Evolutionary conservation across 2,329 filamentous ascomycete species (phyloP).

Genomic region (Sporothrix dimorphospora): DNA sequence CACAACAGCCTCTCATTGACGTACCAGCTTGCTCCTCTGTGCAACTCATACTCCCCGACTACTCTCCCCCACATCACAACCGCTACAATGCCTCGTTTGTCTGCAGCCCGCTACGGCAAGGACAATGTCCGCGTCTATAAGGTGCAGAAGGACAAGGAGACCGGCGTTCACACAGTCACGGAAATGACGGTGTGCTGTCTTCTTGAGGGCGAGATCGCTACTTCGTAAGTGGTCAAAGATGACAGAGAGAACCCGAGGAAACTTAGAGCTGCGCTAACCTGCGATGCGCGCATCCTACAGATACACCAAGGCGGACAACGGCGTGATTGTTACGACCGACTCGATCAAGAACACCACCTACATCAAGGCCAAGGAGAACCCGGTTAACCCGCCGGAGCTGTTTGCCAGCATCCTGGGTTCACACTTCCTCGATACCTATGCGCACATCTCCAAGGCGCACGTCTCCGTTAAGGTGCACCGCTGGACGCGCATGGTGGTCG

Average conservation of each 20-base stretch:
- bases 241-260: background rate
- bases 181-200: constrained; percentile 96
- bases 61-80: constrained; percentile 7
- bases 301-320: constrained; percentile 94
- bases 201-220: constrained; percentile 89
- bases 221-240: constrained; percentile 58
- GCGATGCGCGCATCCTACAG: constrained; percentile 47
- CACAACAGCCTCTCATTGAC: background rate
- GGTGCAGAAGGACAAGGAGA: constrained; percentile 77
- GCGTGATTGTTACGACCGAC: constrained; percentile 92
- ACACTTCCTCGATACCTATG: constrained; percentile 87
- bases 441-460: constrained; percentile 84
- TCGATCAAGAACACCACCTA: constrained; percentile 98
- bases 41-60: background rate
- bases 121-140: constrained; percentile 99
- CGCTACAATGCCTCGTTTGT: constrained; percentile 56
- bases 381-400: constrained; percentile 89
- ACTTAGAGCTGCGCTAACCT: background rate
- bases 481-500: constrained; percentile 87
- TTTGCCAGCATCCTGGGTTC: constrained; percentile 82
- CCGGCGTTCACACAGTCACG: constrained; percentile 79
- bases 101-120: constrained; percentile 80
- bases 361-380: constrained; percentile 91
- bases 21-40: background rate
- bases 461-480: constrained; percentile 81